Evolutionary conservation across 805 yeast genomes (phyloP).

Genomic region (Starmerella floris): DNA sequence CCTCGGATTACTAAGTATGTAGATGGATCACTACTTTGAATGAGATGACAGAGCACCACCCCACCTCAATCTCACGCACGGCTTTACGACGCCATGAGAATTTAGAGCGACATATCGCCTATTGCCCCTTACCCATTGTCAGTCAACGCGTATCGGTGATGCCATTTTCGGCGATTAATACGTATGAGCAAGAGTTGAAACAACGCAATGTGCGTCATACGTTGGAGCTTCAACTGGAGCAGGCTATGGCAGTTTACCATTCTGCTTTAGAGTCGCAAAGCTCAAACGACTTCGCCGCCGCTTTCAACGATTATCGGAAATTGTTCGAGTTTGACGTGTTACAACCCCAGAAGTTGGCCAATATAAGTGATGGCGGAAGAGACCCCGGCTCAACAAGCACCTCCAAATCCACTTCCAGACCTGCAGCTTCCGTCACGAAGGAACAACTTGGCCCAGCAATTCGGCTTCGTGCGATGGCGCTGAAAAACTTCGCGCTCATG

Average conservation of each 20-base stretch:
- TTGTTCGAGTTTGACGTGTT: conserved; percentile 61
- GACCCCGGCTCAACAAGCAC: background rate
- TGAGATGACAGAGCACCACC: too few relatives aligned
- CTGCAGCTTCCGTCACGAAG: background rate
- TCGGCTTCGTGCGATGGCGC: conserved; percentile 59
- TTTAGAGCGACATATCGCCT: too few relatives aligned
- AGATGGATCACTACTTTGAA: too few relatives aligned
- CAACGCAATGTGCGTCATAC: conserved; percentile 79
- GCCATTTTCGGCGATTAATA: conserved; percentile 62
- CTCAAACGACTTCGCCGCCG: conserved; percentile 33
- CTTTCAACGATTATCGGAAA: conserved; percentile 44
- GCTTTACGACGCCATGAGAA: too few relatives aligned
- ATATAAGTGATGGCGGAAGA: background rate
- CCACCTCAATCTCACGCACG: too few relatives aligned
- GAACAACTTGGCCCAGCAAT: conserved; percentile 35
- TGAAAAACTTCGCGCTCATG: conserved; percentile 70
- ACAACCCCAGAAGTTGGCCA: conserved; percentile 18
- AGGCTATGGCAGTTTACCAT: conserved; percentile 65
- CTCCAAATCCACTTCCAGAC: background rate
- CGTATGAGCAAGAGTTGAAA: conserved; percentile 53
- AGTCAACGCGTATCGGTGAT: too few relatives aligned
- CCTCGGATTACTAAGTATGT: too few relatives aligned
- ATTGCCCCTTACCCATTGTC: too few relatives aligned
- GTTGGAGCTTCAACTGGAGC: conserved; percentile 79
- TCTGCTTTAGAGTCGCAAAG: conserved; percentile 54